Evolutionary conservation across 805 yeast species (phyloP), one percentile per base, ranked within the genome.

Genomic region (Lipomyces sp.): DNA sequence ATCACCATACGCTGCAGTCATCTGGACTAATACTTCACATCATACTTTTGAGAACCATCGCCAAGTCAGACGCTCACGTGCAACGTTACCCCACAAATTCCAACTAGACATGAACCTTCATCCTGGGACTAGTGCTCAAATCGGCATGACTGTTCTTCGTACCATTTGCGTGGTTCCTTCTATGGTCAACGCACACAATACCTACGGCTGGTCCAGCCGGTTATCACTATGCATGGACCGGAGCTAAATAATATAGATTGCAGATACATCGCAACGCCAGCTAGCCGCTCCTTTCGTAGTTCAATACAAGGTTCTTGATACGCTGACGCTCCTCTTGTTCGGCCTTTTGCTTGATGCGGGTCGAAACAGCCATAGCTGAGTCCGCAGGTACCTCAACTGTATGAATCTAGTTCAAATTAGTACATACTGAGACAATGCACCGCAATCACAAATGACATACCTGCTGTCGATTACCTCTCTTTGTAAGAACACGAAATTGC

Each of bases 291-390:
- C 65, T 39, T 53, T 71, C 71, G 42, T 69, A 71, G 57, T 66
- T 64, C 29, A 71, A 59, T 18, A 71, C 73, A n/a, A 69, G 35
- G 24, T 51, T 60, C 59, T 71, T 71, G 45, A 71, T 66, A n/a
- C 60, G 62, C 55, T 69, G 66, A 18, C 70, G 59, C 53, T 71
- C 73, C 53, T 62, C 66, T 35, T 63, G 57, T 32, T 65, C 69
- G 50, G 66, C 71, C 51, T 71, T 66, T 37, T 67, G 70, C 60
- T 69, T 71, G 59, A 54, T 54, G 42, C 69, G 62, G 30, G 73
- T 64, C 6, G 73, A 64, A 10, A 69, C 50, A n/a, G 72, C 74
- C 10, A 71, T 60, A 18, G 68, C 60, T 2, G 74, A 71, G 53
- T 71, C 59, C 3, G 67, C 69, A 7, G 74, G 74, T 1, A 71